Evolutionary conservation across 2,329 filamentous ascomycete species (phyloP).

Genomic region (Meredithiella fracta): DNA sequence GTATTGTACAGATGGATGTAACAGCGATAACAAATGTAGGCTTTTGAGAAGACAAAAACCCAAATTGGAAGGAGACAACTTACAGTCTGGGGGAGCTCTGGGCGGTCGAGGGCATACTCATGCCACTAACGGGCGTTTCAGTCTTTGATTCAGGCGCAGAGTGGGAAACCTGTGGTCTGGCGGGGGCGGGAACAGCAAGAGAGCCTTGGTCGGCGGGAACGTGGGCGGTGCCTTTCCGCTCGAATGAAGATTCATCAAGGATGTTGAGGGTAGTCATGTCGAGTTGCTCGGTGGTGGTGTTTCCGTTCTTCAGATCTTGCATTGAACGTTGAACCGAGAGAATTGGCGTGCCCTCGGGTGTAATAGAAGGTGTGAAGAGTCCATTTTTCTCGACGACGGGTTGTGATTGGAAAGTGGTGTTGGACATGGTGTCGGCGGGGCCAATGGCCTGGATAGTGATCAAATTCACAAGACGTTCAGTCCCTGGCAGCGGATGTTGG

Average conservation of each 20-base stretch:
- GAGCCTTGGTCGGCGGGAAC: slow-evolving; percentile 17
- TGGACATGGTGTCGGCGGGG: slow-evolving; percentile 16
- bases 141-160: slow-evolving; percentile 10
- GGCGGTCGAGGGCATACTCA: slow-evolving; percentile 41
- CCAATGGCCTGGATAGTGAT: slow-evolving; percentile 18
- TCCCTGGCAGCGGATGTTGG: slow-evolving; percentile 19
- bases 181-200: neutral
- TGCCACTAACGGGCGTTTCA: slow-evolving; percentile 40
- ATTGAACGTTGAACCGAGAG: slow-evolving; percentile 18
- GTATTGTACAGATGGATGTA: neutral
- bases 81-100: slow-evolving; percentile 43
- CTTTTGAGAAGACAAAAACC: slow-evolving; percentile 6
- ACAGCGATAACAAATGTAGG: slow-evolving; percentile 2
- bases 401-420: slow-evolving; percentile 16
- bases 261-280: neutral
- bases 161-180: neutral
- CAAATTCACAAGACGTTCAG: slow-evolving; percentile 18
- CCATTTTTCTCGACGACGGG: slow-evolving; percentile 22
- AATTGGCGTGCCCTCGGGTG: slow-evolving; percentile 17
- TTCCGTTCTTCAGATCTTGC: slow-evolving; percentile 15
- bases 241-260: neutral
- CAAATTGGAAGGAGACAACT: slow-evolving; percentile 19
- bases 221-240: slow-evolving; percentile 18
- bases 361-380: slow-evolving; percentile 17
- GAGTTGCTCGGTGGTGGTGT: neutral